Percentiles rank a stretch among this genome's conserved stretches.
Evolutionary conservation across 2,329 filamentous ascomycete species (phyloP).

Genomic region (Fusarium miscanthi): DNA sequence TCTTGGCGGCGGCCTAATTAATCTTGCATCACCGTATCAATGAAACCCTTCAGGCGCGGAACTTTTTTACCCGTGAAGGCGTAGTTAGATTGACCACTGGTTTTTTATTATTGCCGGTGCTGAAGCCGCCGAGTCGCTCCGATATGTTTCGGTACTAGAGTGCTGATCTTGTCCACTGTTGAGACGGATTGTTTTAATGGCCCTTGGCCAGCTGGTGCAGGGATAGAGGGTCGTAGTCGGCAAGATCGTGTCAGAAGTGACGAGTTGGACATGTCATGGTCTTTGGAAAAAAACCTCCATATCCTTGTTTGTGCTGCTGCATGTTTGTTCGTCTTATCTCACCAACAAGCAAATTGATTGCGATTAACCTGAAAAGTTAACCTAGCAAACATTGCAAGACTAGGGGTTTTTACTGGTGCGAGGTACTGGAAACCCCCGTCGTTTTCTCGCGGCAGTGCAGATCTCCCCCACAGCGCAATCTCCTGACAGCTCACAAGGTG

Average conservation of each 20-base stretch:
- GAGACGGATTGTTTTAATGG: background rate
- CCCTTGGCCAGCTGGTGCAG: background rate
- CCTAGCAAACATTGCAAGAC: background rate
- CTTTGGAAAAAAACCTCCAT: too few species aligned
- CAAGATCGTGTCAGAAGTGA: slow-evolving; percentile 15
- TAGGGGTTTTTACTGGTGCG: background rate
- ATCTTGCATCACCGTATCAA: background rate
- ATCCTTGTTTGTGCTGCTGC: background rate
- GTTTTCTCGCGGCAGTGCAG: slow-evolving; percentile 9
- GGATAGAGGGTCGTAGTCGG: slow-evolving; percentile 10
- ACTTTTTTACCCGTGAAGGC: background rate
- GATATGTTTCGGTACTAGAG: slow-evolving; percentile 22
- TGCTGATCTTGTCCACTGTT: slow-evolving; percentile 7
- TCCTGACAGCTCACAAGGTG: slow-evolving; percentile 29
- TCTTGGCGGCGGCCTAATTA: slow-evolving; percentile 12
- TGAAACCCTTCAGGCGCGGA: background rate
- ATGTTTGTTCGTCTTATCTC: background rate
- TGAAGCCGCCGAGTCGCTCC: background rate
- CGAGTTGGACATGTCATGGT: background rate
- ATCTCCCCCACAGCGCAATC: slow-evolving; percentile 37
- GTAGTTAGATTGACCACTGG: background rate
- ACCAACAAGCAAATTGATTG: background rate
- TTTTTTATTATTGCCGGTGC: background rate
- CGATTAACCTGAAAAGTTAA: background rate
- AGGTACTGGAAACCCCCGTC: background rate